These are phyloP conservation scores for Monosporascus sp. DNA, from an alignment of 2,329 filamentous ascomycete species.

Conservation along the genomic window DNA sequence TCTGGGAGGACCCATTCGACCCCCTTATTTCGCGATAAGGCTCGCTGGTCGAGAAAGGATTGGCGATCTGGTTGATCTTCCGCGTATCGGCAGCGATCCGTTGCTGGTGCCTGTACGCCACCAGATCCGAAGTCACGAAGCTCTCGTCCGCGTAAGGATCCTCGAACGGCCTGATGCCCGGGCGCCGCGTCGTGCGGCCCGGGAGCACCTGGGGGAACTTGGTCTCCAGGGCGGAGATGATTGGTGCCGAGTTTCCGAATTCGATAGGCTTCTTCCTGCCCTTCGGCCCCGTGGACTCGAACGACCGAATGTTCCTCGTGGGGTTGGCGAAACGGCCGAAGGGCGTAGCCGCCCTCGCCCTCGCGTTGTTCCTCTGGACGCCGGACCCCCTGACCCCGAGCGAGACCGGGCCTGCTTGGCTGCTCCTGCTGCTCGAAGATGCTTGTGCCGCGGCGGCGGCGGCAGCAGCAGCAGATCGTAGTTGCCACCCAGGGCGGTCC, in stretches of 20 bases:
- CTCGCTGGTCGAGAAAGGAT: no score
- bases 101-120: background rate
- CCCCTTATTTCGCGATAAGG: no score
- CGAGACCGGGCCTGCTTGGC: no score
- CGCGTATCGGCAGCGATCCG: no score
- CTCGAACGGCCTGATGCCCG: background rate
- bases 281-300: background rate
- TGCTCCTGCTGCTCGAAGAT: no score
- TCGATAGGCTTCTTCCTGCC: no score
- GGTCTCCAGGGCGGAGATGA: background rate
- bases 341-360: slow-evolving; percentile 3
- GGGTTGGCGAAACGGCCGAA: slow-evolving; percentile 2
- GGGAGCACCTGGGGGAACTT: background rate
- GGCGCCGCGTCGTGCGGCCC: background rate
- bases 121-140: background rate
- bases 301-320: slow-evolving; percentile 4
- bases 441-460: background rate
- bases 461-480: background rate
- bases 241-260: no score
- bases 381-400: no score
- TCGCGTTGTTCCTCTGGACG: slow-evolving; percentile 5
- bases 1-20: no score
- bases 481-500: background rate
- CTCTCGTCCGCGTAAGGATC: background rate
- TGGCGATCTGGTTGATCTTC: no score